Evolutionary conservation across 2,329 filamentous ascomycete species (phyloP).

Genomic region (Metarhizium humberi): DNA sequence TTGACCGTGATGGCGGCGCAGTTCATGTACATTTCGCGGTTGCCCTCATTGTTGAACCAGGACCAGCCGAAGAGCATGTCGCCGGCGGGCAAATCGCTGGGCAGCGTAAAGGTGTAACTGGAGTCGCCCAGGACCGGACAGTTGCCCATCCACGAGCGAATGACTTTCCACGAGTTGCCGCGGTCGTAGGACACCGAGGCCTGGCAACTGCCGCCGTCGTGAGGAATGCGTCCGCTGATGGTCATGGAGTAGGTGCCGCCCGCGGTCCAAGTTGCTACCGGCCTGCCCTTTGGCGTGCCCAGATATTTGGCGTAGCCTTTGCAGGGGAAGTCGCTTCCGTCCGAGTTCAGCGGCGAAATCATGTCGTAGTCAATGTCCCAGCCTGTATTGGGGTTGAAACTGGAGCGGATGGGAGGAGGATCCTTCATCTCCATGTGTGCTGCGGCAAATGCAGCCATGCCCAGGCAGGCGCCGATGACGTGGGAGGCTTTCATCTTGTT

Average conservation of each 20-base stretch:
- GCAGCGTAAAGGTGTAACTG: slow-evolving; percentile 41
- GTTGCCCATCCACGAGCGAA: slow-evolving; percentile 23
- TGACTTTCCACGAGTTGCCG: slow-evolving; percentile 48
- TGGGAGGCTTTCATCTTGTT: not conserved
- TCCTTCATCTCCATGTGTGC: slow-evolving; percentile 22
- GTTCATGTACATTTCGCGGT: slow-evolving; percentile 64
- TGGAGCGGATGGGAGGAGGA: slow-evolving; percentile 20
- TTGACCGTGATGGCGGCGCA: slow-evolving; percentile 50
- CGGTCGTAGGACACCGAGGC: slow-evolving; percentile 52
- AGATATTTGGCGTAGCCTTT: slow-evolving; percentile 34
- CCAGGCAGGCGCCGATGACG: not conserved
- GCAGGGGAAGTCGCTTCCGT: slow-evolving; percentile 51
- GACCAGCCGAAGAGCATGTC: slow-evolving; percentile 50
- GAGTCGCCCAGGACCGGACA: slow-evolving; percentile 20
- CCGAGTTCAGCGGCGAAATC: slow-evolving; percentile 43
- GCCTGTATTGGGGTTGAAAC: slow-evolving; percentile 15
- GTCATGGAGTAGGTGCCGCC: slow-evolving; percentile 44
- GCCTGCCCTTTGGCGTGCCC: slow-evolving; percentile 21
- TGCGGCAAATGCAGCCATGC: not conserved
- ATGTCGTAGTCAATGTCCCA: slow-evolving; percentile 42
- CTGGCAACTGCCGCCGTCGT: slow-evolving; percentile 55
- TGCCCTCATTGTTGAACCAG: slow-evolving; percentile 54
- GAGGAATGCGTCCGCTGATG: slow-evolving; percentile 42
- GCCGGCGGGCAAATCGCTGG: slow-evolving; percentile 38
- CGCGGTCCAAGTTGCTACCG: slow-evolving; percentile 40